Evolutionary conservation across 1,139 yeast genomes (phyloP).

Genomic region (Saccharomyces hybrid): DNA sequence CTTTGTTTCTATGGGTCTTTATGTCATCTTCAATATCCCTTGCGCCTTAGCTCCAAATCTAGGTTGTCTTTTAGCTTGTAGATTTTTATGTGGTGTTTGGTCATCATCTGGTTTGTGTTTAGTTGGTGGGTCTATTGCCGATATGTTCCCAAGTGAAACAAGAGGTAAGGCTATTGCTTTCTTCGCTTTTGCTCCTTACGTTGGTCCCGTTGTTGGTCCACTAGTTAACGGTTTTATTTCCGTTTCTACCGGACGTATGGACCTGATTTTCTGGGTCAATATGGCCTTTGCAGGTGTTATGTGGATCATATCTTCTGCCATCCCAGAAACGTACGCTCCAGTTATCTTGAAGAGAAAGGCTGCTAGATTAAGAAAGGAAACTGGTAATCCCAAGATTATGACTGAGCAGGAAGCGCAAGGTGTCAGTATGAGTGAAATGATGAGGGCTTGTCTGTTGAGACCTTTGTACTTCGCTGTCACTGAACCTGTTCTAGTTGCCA

Average conservation of each 20-base stretch:
- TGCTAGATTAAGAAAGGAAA: constrained; percentile 56
- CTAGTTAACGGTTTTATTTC: constrained; percentile 78
- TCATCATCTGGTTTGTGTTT: constrained; percentile 78
- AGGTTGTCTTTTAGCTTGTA: constrained; percentile 67
- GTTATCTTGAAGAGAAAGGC: constrained; percentile 73
- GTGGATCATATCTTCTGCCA: constrained; percentile 53
- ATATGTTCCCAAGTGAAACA: constrained; percentile 66
- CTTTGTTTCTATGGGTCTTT: constrained; percentile 62
- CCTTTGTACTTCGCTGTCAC: constrained; percentile 66
- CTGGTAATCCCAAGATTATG: constrained; percentile 76
- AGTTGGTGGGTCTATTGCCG: constrained; percentile 87
- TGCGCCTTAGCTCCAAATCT: constrained; percentile 81
- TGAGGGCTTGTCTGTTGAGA: constrained; percentile 59
- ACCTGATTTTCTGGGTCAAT: constrained; percentile 77
- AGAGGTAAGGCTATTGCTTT: constrained; percentile 87
- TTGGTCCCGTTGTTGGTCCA: constrained; percentile 91
- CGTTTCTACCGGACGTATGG: constrained; percentile 57
- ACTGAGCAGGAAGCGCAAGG: constrained; percentile 87
- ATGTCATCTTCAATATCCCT: constrained; percentile 75
- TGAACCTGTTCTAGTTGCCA: constrained; percentile 76
- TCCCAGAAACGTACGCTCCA: constrained; percentile 91
- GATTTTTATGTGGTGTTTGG: constrained; percentile 83
- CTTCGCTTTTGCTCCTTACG: constrained; percentile 84
- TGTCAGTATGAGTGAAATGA: constrained; percentile 51
- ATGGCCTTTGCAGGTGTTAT: constrained; percentile 83